These are phyloP conservation scores for Hyaloperonospora brassicae DNA, from an alignment of 352 stramenopile species.

Conservation along the genomic window DNA sequence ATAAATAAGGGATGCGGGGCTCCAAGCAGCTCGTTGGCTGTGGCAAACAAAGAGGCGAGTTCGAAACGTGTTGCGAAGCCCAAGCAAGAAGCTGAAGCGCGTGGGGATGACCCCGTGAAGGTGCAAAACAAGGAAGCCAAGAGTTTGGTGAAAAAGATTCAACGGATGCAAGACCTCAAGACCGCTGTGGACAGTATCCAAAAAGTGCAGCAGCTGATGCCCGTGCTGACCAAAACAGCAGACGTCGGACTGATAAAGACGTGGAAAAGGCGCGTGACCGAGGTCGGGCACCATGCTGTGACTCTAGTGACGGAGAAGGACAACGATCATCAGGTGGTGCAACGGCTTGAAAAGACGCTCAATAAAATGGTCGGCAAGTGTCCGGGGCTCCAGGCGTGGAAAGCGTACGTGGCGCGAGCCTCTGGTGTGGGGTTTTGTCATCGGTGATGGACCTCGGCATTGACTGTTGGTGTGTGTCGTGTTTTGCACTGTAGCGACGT, in stretches of 20 bases:
- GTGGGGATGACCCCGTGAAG: not conserved
- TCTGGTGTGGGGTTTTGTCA: slow-evolving; percentile 1
- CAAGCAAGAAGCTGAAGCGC: slow-evolving; percentile 2
- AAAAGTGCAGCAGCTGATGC: slow-evolving; percentile 18
- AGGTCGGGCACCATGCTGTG: slow-evolving; percentile 12
- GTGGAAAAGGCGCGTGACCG: slow-evolving; percentile 24
- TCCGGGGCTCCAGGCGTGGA: slow-evolving; percentile 16
- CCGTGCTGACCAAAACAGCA: not conserved
- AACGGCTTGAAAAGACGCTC: slow-evolving; percentile 6
- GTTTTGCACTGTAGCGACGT: slow-evolving; percentile 11
- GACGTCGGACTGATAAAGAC: slow-evolving; percentile 19
- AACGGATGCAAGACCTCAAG: slow-evolving; percentile 11
- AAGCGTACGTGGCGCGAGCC: slow-evolving; percentile 13
- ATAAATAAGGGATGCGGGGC: slow-evolving; percentile 8
- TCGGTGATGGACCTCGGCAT: not conserved
- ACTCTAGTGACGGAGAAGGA: slow-evolving; percentile 4
- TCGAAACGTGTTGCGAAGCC: not conserved
- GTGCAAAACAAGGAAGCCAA: slow-evolving; percentile 11
- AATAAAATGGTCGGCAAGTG: slow-evolving; percentile 21
- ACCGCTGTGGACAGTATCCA: slow-evolving; percentile 4
- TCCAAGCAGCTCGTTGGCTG: slow-evolving; percentile 1
- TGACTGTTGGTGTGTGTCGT: not conserved
- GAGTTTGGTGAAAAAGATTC: slow-evolving; percentile 11
- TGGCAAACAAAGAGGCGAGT: not conserved
- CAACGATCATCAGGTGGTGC: not conserved